A percentile compares a stretch with the other conserved stretches of the same genome.
These are phyloP conservation scores for Aspergillus sclerotiicarbonarius DNA, from an alignment of 495 filamentous ascomycete genomes.

Conservation along the genomic window DNA sequence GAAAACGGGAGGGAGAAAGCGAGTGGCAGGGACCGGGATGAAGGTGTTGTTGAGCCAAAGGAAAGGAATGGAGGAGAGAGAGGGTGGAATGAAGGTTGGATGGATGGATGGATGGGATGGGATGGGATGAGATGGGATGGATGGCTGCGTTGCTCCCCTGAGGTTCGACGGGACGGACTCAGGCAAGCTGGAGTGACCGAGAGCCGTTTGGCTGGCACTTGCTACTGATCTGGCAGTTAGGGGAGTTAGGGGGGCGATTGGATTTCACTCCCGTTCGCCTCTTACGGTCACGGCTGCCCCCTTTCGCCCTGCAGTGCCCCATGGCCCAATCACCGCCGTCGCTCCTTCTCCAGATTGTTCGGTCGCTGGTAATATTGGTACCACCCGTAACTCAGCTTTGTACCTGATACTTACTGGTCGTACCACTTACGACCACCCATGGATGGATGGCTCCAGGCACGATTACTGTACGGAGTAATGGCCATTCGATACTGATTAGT, in stretches of 20 bases:
- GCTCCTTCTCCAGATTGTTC: slow-evolving; percentile 12
- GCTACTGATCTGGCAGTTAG: slow-evolving; percentile 19
- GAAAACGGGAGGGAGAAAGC: slow-evolving; percentile 14
- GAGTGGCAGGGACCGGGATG: slow-evolving; percentile 22
- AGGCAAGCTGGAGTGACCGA: slow-evolving; percentile 13
- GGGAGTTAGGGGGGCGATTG: neutral
- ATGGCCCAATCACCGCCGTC: slow-evolving; percentile 7
- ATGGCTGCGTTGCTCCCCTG: slow-evolving; percentile 3
- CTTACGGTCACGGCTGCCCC: slow-evolving; percentile 12
- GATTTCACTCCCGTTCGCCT: slow-evolving; percentile 6
- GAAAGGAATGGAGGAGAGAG: slow-evolving; percentile 18
- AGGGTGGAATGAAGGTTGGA: slow-evolving; percentile 10
- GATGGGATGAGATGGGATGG: slow-evolving; percentile 5
- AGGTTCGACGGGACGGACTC: neutral
- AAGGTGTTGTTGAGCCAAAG: slow-evolving; percentile 6
- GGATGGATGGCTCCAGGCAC: neutral
- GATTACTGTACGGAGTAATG: neutral
- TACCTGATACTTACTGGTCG: neutral
- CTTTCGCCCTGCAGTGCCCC: slow-evolving; percentile 13
- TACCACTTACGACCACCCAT: neutral
- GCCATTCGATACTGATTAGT: neutral
- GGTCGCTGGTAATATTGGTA: slow-evolving; percentile 7
- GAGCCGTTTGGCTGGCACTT: slow-evolving; percentile 15
- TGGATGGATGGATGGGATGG: slow-evolving; percentile 14
- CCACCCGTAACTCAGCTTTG: neutral